Base-by-base conservation (phyloP, 768 basidiomycete species). In the Obba rivulosa region DNA sequence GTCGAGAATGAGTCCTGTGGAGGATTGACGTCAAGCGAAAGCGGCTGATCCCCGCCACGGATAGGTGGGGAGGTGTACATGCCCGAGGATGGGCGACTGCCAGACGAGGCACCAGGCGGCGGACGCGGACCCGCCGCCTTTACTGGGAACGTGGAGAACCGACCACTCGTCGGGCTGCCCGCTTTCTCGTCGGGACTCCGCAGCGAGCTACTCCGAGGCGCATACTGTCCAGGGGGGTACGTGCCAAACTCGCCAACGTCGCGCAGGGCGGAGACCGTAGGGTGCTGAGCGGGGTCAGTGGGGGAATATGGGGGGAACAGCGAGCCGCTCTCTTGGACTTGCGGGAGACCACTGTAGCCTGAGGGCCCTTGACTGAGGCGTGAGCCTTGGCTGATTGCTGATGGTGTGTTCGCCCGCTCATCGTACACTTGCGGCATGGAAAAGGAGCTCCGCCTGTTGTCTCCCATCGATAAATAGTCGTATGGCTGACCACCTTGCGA, bases 131-230 rank as follows among this genome's bases (percentile, higher is more conserved):
- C 57, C 62, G 56, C 48, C 7, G 64, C 62, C 50, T 78, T 74
- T 16, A 76, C 73, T 0, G 84, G 85, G 65, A 87, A 79, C 1
- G 87, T 88, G 21, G 81, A 80, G 57, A 85, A 87, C 14, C 80
- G 73, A 0, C 75, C 76, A 1, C 75, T 75, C 9, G 56, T 55
- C 2, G 57, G 45, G n/a, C 46, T 45, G 2, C 43, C 3, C 37
- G 51, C 52, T 14, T 50, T 38, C 24, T 48, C 35, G 13, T 53
- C 50, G 16, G 51, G 35, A 35, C 43, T 40, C 18, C 51, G 39
- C 34, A 61, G 23, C 4, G 61, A 54, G 20, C 42, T 55, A 13
- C 50, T 17, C 4, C 57, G 57, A 4, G 57, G 52, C 5, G 50
- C 25, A 21, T 28, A 56, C 17, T 50, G 31, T 9, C 36, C 50